These are phyloP conservation scores for Boletus smithii DNA, from an alignment of 1,284 basidiomycete species.

Conservation along the genomic window DNA sequence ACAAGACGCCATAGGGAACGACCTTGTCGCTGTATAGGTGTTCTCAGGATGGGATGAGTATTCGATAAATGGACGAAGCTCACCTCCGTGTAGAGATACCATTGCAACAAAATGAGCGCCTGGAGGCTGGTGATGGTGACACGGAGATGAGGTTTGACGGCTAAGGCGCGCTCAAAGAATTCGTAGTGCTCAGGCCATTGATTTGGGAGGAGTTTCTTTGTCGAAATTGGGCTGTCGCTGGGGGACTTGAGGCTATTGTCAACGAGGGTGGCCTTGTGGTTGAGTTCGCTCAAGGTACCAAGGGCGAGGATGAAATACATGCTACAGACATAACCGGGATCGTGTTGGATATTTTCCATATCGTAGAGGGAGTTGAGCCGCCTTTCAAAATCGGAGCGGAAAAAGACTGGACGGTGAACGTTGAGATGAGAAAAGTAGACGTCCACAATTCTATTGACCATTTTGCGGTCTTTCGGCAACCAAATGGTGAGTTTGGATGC, in stretches of 20 bases:
- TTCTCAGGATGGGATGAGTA: constrained; percentile 8
- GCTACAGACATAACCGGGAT: constrained; percentile 74
- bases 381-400: constrained; percentile 60
- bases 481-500: constrained; percentile 50
- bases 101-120: constrained; percentile 75
- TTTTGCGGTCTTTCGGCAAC: constrained; percentile 71
- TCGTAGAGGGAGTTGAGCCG: constrained; percentile 64
- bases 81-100: constrained; percentile 84
- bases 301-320: constrained; percentile 73
- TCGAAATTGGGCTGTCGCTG: constrained; percentile 32
- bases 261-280: constrained; percentile 51
- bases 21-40: constrained; percentile 63
- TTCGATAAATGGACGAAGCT: constrained; percentile 18
- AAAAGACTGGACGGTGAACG: constrained; percentile 70
- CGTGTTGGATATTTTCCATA: constrained; percentile 47
- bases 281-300: constrained; percentile 76
- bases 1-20: constrained; percentile 80
- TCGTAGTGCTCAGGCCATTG: constrained; percentile 80
- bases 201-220: constrained; percentile 60
- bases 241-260: constrained; percentile 35
- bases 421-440: constrained; percentile 75
- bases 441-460: constrained; percentile 57
- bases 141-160: constrained; percentile 72
- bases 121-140: constrained; percentile 78
- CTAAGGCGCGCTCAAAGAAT: constrained; percentile 73